A percentile compares a stretch with the other conserved stretches of the same genome.
phyloP scores from a whole-genome alignment of 805 yeast genomes.

The Kazachstania bromeliacearum region DNA sequence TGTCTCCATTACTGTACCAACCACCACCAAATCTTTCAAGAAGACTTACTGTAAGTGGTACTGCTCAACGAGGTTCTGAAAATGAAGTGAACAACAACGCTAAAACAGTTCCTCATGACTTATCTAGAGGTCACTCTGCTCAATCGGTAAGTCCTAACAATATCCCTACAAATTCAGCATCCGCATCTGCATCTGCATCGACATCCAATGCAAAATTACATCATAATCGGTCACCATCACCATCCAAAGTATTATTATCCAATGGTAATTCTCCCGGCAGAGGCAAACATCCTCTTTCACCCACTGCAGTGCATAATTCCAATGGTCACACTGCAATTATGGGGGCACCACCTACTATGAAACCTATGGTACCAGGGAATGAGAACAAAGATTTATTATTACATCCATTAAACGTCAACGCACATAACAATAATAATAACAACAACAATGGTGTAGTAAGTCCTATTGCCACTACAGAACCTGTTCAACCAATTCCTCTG shows the following conservation, averaged over 20 bases:
- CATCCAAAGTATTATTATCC: constrained; percentile 33
- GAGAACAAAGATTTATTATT: constrained; percentile 21
- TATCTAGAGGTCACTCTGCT: constrained; percentile 8
- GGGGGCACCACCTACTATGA: constrained; percentile 32
- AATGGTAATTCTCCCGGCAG: constrained; percentile 13
- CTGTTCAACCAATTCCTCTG: neutral
- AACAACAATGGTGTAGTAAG: constrained; percentile 1
- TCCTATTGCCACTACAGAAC: neutral
- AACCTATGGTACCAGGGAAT: constrained; percentile 16
- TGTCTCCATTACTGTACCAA: constrained; percentile 12
- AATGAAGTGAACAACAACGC: neutral
- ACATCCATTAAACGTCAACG: constrained; percentile 30
- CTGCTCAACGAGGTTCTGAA: constrained; percentile 5
- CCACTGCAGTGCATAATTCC: constrained; percentile 1
- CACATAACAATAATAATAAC: constrained; percentile 2
- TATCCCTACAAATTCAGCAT: constrained; percentile 7
- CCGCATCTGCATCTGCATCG: constrained; percentile 4
- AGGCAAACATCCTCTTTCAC: constrained; percentile 19
- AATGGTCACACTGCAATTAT: constrained; percentile 16
- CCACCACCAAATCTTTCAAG: constrained; percentile 20
- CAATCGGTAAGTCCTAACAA: neutral
- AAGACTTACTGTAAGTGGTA: constrained; percentile 26
- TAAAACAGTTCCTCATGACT: neutral
- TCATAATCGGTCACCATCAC: constrained; percentile 38
- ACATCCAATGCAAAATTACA: neutral